Evolutionary conservation across 257 asterid species (phyloP).

Genomic region (Solanum neorickii): DNA sequence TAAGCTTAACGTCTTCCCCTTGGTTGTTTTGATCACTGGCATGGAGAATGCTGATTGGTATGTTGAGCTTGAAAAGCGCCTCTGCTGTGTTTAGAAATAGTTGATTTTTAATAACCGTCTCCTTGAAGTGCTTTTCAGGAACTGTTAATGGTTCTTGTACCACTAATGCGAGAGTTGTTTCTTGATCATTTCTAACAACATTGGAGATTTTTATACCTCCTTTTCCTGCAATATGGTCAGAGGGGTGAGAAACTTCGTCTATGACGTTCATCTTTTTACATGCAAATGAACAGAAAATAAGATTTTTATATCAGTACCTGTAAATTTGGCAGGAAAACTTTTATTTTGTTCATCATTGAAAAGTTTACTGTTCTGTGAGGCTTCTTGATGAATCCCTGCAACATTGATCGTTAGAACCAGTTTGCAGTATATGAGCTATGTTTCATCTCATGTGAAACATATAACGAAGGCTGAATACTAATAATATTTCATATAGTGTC

Average conservation of each 20-base stretch:
- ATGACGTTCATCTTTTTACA: neutral
- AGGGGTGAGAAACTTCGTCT: neutral
- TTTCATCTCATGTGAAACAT: neutral
- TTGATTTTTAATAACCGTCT: conserved; percentile 46
- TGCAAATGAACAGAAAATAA: neutral
- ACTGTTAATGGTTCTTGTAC: conserved; percentile 46
- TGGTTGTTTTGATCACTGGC: conserved; percentile 27
- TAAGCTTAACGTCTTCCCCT: conserved; percentile 32
- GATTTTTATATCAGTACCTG: neutral
- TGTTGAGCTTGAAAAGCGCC: conserved; percentile 77
- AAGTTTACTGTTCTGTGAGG: neutral
- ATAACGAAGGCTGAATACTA: neutral
- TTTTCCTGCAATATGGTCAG: conserved; percentile 10
- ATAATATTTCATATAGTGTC: neutral
- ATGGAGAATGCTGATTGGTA: conserved; percentile 51
- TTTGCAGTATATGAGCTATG: neutral
- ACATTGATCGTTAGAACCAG: neutral
- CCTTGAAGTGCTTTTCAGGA: conserved; percentile 61
- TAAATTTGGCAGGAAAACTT: neutral
- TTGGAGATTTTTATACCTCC: conserved; percentile 4
- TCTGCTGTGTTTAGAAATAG: conserved; percentile 67
- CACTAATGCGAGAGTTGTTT: neutral
- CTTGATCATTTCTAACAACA: neutral
- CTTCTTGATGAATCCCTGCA: neutral
- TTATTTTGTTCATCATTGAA: neutral